These are phyloP conservation scores for Neurospora discreta DNA, from an alignment of 495 filamentous ascomycete species.

Conservation along the genomic window DNA sequence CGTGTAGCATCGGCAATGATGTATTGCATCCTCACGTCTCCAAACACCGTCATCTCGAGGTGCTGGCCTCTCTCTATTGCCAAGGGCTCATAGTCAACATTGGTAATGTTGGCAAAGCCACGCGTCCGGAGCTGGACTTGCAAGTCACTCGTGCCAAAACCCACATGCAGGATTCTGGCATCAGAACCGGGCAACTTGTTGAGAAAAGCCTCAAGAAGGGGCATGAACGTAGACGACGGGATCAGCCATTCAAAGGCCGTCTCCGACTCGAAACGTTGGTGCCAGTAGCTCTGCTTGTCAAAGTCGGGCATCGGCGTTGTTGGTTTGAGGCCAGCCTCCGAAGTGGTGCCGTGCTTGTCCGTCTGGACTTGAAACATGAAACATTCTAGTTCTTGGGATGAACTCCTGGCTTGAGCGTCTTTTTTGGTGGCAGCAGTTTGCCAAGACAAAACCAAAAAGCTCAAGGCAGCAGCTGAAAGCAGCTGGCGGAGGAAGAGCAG, in stretches of 20 bases:
- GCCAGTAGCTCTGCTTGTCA: constrained; percentile 33
- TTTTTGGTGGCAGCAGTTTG: not conserved
- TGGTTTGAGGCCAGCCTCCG: not conserved
- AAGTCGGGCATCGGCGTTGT: constrained; percentile 12
- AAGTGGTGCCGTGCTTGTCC: not conserved
- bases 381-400: not conserved
- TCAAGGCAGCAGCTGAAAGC: not conserved
- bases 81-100: constrained; percentile 32
- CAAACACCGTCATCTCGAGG: constrained; percentile 22
- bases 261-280: constrained; percentile 24
- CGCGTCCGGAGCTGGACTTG: constrained; percentile 22
- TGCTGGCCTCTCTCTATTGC: constrained; percentile 24
- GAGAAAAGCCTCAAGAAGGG: constrained; percentile 22
- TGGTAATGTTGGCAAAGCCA: constrained; percentile 26
- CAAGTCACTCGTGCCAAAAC: constrained; percentile 32
- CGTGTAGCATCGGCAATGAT: constrained; percentile 24
- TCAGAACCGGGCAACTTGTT: not conserved
- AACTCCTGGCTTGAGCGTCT: not conserved
- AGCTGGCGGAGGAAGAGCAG: not conserved
- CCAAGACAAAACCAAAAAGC: not conserved
- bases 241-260: constrained; percentile 30
- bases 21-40: constrained; percentile 24
- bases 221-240: constrained; percentile 24
- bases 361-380: not conserved
- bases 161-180: constrained; percentile 25